Percentiles rank a stretch among this genome's conserved stretches.
These are phyloP conservation scores for Apiospora sp. DNA, from an alignment of 2,329 filamentous ascomycete genomes.

Conservation along the genomic window DNA sequence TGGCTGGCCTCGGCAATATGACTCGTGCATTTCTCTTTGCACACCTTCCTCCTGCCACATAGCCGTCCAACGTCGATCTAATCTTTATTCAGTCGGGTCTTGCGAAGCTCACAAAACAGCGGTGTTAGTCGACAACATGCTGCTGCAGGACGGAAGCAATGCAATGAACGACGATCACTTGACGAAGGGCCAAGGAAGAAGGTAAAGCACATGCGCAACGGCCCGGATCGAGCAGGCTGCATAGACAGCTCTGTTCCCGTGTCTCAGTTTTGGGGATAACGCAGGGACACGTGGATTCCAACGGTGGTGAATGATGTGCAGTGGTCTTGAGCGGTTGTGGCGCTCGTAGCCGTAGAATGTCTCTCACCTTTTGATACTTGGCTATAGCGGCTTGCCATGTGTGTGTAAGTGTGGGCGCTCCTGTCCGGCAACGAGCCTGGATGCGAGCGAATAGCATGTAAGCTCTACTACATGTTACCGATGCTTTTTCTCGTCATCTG, in stretches of 20 bases:
- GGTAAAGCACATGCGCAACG: not conserved
- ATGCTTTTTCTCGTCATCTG: not conserved
- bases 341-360: not conserved
- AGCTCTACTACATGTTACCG: not conserved
- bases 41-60: not conserved
- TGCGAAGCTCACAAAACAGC: not conserved
- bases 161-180: not conserved
- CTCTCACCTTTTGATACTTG: not conserved
- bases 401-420: no score
- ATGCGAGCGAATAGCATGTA: not conserved
- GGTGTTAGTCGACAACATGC: conserved; percentile 1
- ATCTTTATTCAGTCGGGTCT: not conserved
- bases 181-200: not conserved
- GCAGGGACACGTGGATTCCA: conserved; percentile 8
- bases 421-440: not conserved
- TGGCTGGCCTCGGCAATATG: conserved; percentile 6
- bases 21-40: not conserved
- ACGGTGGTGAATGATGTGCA: conserved; percentile 5
- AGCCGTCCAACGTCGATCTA: not conserved
- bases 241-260: conserved; percentile 3
- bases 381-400: not conserved
- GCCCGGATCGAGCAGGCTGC: conserved; percentile 13
- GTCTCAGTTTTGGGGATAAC: not conserved
- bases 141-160: conserved; percentile 7
- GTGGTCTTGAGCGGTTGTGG: not conserved